A percentile compares a stretch with the other conserved stretches of the same genome.
Conservation (phyloP, 495 filamentous ascomycete genomes). For the Annulohypoxylon stygium region DNA sequence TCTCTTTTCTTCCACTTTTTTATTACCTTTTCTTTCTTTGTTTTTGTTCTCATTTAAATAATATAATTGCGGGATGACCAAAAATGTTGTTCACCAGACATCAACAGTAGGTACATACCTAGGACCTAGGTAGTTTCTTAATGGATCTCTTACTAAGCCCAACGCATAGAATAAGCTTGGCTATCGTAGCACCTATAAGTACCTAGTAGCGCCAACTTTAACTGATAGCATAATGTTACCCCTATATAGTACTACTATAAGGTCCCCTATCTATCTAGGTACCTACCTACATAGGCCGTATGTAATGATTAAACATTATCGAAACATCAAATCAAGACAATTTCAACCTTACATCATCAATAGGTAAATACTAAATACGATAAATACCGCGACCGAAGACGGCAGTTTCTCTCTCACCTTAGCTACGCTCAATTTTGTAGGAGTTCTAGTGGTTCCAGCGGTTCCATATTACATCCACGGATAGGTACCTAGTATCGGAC, state of each 20-base stretch:
- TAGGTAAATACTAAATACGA: not conserved
- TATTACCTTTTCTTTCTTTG: not conserved
- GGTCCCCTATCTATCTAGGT: not conserved
- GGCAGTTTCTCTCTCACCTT: constrained; percentile 17
- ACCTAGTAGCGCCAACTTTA: not conserved
- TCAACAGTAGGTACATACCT: not conserved
- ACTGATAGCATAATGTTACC: not conserved
- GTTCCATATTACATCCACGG: no score
- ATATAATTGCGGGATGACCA: not conserved
- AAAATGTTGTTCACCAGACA: no score
- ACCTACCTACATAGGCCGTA: not conserved
- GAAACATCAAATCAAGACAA: not conserved
- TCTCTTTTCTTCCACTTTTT: not conserved
- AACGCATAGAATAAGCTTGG: not conserved
- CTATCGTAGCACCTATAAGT: not conserved
- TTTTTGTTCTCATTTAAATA: not conserved
- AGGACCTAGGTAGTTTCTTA: not conserved
- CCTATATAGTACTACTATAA: not conserved
- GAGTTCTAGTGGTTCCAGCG: not conserved
- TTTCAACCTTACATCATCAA: constrained; percentile 11
- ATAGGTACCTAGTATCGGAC: not conserved
- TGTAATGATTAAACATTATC: not conserved
- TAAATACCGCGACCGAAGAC: not conserved
- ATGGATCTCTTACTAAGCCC: constrained; percentile 4
- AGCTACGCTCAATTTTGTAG: constrained; percentile 14